Evolutionary conservation across 805 yeast species (phyloP).

Genomic region (Nakazawaea pomicola): DNA sequence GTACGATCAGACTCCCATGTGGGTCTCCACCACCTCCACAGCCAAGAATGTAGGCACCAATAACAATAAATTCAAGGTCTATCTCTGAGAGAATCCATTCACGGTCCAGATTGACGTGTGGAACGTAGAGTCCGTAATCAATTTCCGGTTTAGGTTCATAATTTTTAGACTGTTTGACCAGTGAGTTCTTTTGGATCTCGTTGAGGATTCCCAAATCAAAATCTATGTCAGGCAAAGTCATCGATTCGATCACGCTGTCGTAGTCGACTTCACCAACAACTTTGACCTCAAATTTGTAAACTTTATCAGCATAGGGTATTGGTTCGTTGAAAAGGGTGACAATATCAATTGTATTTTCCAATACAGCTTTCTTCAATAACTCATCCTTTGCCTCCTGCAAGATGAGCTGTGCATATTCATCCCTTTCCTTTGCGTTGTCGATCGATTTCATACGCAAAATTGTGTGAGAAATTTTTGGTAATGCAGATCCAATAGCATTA

Average conservation of each 20-base stretch:
- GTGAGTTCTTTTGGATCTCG: constrained; percentile 12
- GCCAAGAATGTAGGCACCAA: constrained; percentile 42
- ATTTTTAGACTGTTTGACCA: constrained; percentile 19
- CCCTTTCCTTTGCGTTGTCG: constrained; percentile 15
- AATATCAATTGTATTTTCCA: constrained; percentile 19
- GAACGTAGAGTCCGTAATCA: constrained; percentile 26
- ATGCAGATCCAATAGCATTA: constrained; percentile 47
- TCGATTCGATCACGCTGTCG: constrained; percentile 10
- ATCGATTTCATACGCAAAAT: constrained; percentile 16
- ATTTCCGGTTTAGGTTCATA: constrained; percentile 8
- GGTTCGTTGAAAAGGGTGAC: constrained; percentile 24
- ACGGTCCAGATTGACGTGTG: constrained; percentile 21
- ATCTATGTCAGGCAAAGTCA: background rate
- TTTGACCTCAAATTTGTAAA: constrained; percentile 17
- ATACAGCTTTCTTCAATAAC: constrained; percentile 24
- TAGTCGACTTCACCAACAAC: constrained; percentile 20
- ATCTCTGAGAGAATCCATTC: constrained; percentile 36
- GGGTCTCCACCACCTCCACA: constrained; percentile 49
- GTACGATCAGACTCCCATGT: constrained; percentile 29
- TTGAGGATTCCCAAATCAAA: background rate
- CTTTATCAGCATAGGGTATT: constrained; percentile 29
- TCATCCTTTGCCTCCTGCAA: constrained; percentile 16
- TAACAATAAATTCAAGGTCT: constrained; percentile 35
- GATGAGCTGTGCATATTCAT: constrained; percentile 18
- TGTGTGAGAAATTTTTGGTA: constrained; percentile 37